Evolutionary conservation across 2,329 filamentous ascomycete species (phyloP).

Genomic region (Exophiala lecanii-corni): DNA sequence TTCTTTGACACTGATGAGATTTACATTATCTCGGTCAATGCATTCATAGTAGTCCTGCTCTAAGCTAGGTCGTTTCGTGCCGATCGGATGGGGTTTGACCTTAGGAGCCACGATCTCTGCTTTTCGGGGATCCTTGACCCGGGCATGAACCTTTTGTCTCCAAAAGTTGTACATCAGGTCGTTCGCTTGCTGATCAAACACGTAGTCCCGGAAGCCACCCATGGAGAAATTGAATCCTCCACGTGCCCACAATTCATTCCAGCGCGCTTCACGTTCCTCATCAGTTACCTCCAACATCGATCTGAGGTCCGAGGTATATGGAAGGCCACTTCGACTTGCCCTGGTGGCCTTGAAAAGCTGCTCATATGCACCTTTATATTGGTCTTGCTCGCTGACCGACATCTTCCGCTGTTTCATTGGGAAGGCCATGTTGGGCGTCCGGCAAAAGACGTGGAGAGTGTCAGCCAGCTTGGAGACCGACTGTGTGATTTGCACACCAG

Average conservation of each 20-base stretch:
- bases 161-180: slow-evolving; percentile 53
- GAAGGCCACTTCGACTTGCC: slow-evolving; percentile 55
- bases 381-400: slow-evolving; percentile 48
- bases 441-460: slow-evolving; percentile 46
- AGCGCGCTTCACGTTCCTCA: slow-evolving; percentile 46
- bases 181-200: slow-evolving; percentile 46
- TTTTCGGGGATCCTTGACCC: slow-evolving; percentile 48
- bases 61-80: slow-evolving; percentile 46
- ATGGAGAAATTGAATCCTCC: slow-evolving; percentile 52
- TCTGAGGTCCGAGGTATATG: slow-evolving; percentile 51
- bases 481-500: slow-evolving; percentile 36
- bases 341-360: slow-evolving; percentile 28
- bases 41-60: slow-evolving; percentile 51
- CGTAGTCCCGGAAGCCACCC: slow-evolving; percentile 49
- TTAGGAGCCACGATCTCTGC: slow-evolving; percentile 51
- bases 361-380: slow-evolving; percentile 12
- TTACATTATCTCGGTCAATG: slow-evolving; percentile 43
- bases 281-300: slow-evolving; percentile 52
- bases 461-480: slow-evolving; percentile 17
- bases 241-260: slow-evolving; percentile 43
- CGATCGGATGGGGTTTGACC: slow-evolving; percentile 51
- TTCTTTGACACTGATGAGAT: slow-evolving; percentile 42
- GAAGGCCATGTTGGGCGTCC: slow-evolving; percentile 60
- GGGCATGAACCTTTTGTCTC: slow-evolving; percentile 47
- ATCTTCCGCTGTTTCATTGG: slow-evolving; percentile 54